Percentiles rank a stretch among this genome's conserved stretches.
Conservation (phyloP, 2,329 filamentous ascomycete species). For the Diaporthe vaccinii region DNA sequence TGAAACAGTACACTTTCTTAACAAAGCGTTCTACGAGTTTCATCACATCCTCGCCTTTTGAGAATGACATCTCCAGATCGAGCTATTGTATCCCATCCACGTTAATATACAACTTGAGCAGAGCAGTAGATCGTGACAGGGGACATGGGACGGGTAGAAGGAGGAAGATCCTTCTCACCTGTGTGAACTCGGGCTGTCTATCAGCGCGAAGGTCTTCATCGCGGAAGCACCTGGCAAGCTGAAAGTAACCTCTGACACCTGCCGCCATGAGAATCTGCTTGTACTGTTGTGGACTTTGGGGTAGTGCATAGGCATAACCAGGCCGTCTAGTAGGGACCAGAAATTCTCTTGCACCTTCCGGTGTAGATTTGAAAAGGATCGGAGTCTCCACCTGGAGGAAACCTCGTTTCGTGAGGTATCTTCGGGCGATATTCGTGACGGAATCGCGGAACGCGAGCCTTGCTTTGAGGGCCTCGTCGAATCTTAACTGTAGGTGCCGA, state of each 20-base stretch:
- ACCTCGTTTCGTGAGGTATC: slow-evolving; percentile 66
- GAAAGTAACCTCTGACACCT: slow-evolving; percentile 86
- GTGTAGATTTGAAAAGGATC: slow-evolving; percentile 95
- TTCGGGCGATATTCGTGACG: slow-evolving; percentile 65
- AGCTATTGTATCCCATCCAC: slow-evolving; percentile 63
- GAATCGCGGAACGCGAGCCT: slow-evolving; percentile 79
- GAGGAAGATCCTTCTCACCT: slow-evolving; percentile 63
- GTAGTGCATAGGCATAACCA: slow-evolving; percentile 88
- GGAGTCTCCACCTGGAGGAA: slow-evolving; percentile 92
- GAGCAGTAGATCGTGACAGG: not conserved
- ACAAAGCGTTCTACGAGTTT: slow-evolving; percentile 64
- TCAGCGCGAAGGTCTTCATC: slow-evolving; percentile 95
- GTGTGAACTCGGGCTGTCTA: slow-evolving; percentile 95
- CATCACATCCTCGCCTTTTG: slow-evolving; percentile 80
- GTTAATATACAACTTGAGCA: not conserved
- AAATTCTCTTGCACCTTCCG: slow-evolving; percentile 95
- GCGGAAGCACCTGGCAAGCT: slow-evolving; percentile 94
- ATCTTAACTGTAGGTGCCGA: slow-evolving; percentile 88
- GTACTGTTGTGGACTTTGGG: slow-evolving; percentile 97
- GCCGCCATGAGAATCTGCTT: slow-evolving; percentile 98
- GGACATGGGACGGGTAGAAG: not conserved
- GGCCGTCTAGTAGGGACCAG: slow-evolving; percentile 86
- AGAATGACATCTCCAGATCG: slow-evolving; percentile 95
- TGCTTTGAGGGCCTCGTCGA: slow-evolving; percentile 74
- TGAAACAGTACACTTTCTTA: slow-evolving; percentile 64